Conservation (phyloP, 73 alveolate species). For the Symbiodinium pilosum region DNA sequence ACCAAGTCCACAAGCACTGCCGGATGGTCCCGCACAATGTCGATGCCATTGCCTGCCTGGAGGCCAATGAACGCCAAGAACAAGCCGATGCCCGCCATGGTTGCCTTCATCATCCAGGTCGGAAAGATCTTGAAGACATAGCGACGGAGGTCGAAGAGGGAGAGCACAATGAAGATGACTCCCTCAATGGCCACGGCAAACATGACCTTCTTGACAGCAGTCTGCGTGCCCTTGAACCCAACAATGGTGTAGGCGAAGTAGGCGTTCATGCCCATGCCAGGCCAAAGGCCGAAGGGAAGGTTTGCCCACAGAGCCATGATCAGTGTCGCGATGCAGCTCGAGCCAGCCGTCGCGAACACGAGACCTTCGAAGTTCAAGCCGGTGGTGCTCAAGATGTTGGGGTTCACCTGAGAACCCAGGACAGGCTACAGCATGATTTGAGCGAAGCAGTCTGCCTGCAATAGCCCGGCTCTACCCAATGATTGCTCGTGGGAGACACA, state of each 20-base stretch:
- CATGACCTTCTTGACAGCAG: conserved; percentile 7
- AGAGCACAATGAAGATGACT: not conserved
- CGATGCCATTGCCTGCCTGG: conserved; percentile 27
- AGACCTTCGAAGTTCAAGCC: not conserved
- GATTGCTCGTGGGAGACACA: too few species aligned
- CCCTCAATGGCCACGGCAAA: conserved; percentile 9
- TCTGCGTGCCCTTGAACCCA: not conserved
- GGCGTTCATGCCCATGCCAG: conserved; percentile 34
- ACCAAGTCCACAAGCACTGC: conserved; percentile 23
- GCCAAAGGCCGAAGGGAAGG: conserved; percentile 24
- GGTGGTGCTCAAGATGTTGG: not conserved
- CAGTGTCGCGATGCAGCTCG: conserved; percentile 15
- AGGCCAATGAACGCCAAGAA: not conserved
- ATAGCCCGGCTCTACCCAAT: too few species aligned
- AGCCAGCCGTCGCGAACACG: conserved; percentile 20
- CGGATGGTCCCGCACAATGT: conserved; percentile 23
- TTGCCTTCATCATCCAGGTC: conserved; percentile 19
- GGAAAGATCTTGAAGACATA: conserved; percentile 8
- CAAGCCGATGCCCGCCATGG: conserved; percentile 26
- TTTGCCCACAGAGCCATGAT: conserved; percentile 23
- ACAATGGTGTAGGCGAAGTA: conserved; percentile 29
- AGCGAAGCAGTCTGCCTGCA: too few species aligned
- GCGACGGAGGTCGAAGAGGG: not conserved
- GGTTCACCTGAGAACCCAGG: too few species aligned
- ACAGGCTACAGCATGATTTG: too few species aligned